These are phyloP conservation scores for Pseudocercospora cruenta DNA, from an alignment of 2,329 filamentous ascomycete species.

Conservation along the genomic window DNA sequence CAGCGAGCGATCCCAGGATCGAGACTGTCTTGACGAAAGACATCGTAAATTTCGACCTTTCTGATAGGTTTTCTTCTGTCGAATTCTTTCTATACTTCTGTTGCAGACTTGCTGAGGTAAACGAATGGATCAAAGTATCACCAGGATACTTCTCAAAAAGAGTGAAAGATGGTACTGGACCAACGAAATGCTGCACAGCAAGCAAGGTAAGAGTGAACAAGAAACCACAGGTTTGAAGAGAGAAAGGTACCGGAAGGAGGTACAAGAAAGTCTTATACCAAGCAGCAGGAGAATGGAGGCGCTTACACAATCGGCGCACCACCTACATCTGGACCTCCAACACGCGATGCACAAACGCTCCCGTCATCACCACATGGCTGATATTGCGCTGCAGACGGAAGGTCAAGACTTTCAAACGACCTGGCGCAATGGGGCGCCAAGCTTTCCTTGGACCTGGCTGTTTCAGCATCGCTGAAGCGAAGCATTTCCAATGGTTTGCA, in stretches of 20 bases:
- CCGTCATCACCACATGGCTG: slow-evolving; percentile 12
- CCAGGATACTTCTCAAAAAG: slow-evolving; percentile 19
- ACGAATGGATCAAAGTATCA: slow-evolving; percentile 19
- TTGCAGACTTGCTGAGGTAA: slow-evolving; percentile 2
- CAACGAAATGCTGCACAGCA: slow-evolving; percentile 16
- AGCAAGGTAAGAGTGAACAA: background rate
- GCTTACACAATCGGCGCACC: slow-evolving; percentile 4
- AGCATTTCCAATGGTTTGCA: background rate
- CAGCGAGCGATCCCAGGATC: slow-evolving; percentile 38
- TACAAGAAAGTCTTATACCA: slow-evolving; percentile 11
- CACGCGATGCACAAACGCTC: background rate
- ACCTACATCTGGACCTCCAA: background rate
- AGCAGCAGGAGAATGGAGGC: background rate
- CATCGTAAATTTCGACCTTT: too few relatives aligned
- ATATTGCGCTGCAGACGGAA: background rate
- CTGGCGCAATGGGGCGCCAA: background rate
- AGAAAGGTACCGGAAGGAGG: background rate
- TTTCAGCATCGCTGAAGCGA: background rate
- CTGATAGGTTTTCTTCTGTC: too few relatives aligned
- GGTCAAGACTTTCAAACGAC: background rate
- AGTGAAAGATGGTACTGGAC: slow-evolving; percentile 16
- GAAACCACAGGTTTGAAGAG: slow-evolving; percentile 1
- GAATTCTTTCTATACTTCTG: background rate
- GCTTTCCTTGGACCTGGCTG: background rate
- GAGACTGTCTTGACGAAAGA: slow-evolving; percentile 33